A percentile compares a stretch with the other conserved stretches of the same genome.
These are phyloP conservation scores for Eucalyptus dawsonii DNA, from an alignment of 345 rosid species.

Conservation along the genomic window DNA sequence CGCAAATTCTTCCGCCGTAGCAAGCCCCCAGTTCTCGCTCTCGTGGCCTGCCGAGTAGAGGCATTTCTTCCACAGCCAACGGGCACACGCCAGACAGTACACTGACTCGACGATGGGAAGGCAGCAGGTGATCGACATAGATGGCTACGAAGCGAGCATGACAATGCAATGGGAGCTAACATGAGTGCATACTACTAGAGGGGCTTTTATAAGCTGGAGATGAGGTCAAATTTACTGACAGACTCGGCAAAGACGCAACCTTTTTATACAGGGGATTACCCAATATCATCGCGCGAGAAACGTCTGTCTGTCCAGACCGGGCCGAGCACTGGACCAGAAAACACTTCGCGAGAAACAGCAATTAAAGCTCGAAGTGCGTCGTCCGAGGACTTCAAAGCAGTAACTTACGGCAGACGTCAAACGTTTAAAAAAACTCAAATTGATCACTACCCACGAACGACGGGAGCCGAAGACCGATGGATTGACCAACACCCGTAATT, in stretches of 20 bases:
- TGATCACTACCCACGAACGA: not conserved
- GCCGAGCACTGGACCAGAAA: not conserved
- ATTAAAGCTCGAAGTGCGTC: not conserved
- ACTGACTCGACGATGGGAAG: conserved; percentile 80
- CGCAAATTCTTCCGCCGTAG: conserved; percentile 64
- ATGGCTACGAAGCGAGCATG: conserved; percentile 12
- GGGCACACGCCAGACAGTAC: conserved; percentile 78
- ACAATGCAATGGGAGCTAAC: not conserved
- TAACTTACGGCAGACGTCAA: not conserved
- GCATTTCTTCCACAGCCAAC: conserved; percentile 87
- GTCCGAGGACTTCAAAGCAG: not conserved
- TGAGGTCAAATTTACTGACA: not conserved
- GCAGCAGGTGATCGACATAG: conserved; percentile 79
- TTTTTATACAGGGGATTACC: not conserved
- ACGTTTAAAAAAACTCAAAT: not conserved
- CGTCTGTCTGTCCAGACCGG: not conserved
- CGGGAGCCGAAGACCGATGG: not conserved
- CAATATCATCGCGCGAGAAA: not conserved
- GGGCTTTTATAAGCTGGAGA: not conserved
- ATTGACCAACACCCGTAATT: not conserved
- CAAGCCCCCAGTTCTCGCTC: conserved; percentile 81
- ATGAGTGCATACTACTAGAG: not conserved
- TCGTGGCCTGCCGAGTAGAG: conserved; percentile 84
- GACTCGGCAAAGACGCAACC: not conserved
- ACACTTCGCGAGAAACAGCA: not conserved